Base-by-base conservation (phyloP, 2,329 filamentous ascomycete genomes). In the Fusarium domesticum region DNA sequence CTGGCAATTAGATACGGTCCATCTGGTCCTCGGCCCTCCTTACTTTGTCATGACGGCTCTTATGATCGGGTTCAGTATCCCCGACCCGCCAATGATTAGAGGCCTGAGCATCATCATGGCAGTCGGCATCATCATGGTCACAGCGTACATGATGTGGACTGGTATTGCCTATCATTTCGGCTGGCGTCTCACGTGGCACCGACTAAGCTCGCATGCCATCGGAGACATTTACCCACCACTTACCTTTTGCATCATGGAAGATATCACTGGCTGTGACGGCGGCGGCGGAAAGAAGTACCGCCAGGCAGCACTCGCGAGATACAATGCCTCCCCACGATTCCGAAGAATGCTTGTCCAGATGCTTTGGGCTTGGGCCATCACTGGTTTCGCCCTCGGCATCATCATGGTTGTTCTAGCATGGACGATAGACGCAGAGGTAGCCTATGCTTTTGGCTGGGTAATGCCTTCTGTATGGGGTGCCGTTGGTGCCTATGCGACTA, bases 1-100 rank as follows among this genome's bases (percentile, higher is more conserved):
- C 2, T 52, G 50, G 50, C 39, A 12, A 1, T 52, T 52, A 11
- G 50, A 52, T 16, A 52, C 48, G 2, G 50, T 52, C 15, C 50
- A 52, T 20, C 33, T 52, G 0, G 48, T 52, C 0, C 50, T 52
- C 0, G 50, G 50, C 0, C 50, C 50, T 0, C 48, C 50, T 2
- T 52, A 52, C 10, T 52, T 52, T 34, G 35, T 49, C 14, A 52
- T 52, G 50, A 52, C 50, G 4, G 50, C 50, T 6, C 50, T 52
- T 8, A 52, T 52, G 50, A 52, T 52, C 12, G 50, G 50, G 0
- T 52, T 52, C 18, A 52, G 50, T 6, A 52, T 52, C 6, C 50
- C 50, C 3, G 50, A 52, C 20, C 50, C 50, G 0, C 50, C 50
- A 1, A 42, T 52, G 19, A 52, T 52, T 35, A 34, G 50, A 6